Evolutionary conservation across 305 asterid genomes (phyloP), one percentile per base, ranked within the genome.

Genomic region (Fraxinus latifolia): DNA sequence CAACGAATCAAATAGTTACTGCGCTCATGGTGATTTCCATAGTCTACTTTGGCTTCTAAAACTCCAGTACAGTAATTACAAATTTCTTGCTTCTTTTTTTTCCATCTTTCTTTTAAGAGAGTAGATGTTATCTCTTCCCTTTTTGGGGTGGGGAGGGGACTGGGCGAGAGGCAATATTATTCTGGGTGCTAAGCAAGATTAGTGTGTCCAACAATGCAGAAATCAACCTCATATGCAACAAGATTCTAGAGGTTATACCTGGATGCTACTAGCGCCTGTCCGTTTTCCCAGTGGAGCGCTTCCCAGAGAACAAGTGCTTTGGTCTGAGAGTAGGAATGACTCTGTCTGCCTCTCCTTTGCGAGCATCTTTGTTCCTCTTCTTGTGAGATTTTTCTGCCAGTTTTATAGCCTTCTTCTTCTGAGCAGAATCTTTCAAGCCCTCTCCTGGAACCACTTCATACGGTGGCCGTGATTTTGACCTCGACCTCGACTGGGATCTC

Each of bases 241-340:
- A 32, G 60, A 70, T 68, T 7, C 58, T 71, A 58, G n/a, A 4
- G 33, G 19, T 27, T 79, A 62, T 91, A 94, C 98, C 94, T 90
- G 70, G 53, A 42, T 12, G 4, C 55, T 12, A 44, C n/a, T 44
- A 44, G 17, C 55, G 55, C 55, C 55, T 44, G 55, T 44, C n/a
- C 4, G 55, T 44, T 44, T 44, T 44, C 55, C 53, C 55, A 12
- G 55, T 12, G 55, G 55, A 44, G 17, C 55, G n/a, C 55, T 44
- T 44, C 55, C 55, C 55, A 44, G 17, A 44, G 55, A 11, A 44
- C 55, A 44, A 44, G 55, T 44, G 55, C 5, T 44, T 44, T 44
- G n/a, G 55, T 44, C 55, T 12, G 55, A 44, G 5, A 44, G 55
- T 44, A 44, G 55, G 55, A 44, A 44, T 44, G 17, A 44, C 55